These are phyloP conservation scores for Mycena maculata DNA, from an alignment of 768 basidiomycete species.

Conservation along the genomic window DNA sequence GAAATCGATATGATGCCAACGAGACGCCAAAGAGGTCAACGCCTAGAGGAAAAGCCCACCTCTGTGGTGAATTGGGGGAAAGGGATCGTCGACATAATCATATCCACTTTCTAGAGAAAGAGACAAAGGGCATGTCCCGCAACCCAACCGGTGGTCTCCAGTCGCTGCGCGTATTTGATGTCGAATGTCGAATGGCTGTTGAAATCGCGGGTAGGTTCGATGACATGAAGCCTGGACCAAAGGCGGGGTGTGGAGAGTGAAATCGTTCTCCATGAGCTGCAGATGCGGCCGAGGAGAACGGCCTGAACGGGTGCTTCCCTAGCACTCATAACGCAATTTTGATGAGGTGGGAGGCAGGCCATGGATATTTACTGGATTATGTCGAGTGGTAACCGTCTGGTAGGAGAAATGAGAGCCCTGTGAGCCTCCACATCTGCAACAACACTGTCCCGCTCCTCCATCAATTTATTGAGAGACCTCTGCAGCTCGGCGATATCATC, in stretches of 20 bases:
- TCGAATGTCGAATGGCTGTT: neutral
- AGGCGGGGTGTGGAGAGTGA: conserved; percentile 23
- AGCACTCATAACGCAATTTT: conserved; percentile 19
- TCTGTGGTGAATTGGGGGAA: neutral
- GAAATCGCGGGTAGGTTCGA: conserved; percentile 11
- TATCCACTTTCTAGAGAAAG: conserved; percentile 4
- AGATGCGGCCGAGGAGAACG: conserved; percentile 27
- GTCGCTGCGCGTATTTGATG: conserved; percentile 13
- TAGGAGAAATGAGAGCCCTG: conserved; percentile 9
- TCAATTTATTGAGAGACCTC: conserved; percentile 6
- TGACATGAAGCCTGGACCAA: conserved; percentile 19
- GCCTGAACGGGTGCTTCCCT: conserved; percentile 19
- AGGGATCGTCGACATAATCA: neutral
- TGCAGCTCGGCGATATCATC: conserved; percentile 14
- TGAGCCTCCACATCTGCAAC: neutral
- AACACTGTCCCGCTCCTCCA: neutral
- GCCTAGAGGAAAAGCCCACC: neutral
- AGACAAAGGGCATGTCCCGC: conserved; percentile 13
- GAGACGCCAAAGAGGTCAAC: conserved; percentile 4
- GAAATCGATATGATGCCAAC: conserved; percentile 2
- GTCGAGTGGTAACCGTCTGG: conserved; percentile 3
- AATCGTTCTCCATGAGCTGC: conserved; percentile 24
- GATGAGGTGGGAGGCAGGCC: conserved; percentile 19
- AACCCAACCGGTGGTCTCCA: conserved; percentile 14
- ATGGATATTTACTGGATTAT: conserved; percentile 19